Conservation (phyloP, 495 filamentous ascomycete species). For the Hamigera avellanea region DNA sequence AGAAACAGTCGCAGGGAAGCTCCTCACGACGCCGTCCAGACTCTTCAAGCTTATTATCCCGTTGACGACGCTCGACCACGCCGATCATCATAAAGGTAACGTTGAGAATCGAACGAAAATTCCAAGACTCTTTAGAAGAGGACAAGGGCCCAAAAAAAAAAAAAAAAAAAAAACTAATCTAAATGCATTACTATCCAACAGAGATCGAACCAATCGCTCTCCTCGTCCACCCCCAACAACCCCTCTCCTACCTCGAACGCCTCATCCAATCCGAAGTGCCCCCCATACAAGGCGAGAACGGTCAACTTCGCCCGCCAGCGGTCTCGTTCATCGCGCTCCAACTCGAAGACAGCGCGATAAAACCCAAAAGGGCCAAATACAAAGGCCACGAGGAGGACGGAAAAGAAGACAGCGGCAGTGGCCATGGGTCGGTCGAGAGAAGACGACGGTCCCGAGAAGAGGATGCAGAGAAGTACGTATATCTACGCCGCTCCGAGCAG, state of each 20-base stretch:
- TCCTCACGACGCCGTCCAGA: constrained; percentile 80
- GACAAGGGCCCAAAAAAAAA: no score
- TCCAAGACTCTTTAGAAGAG: no score
- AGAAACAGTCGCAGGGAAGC: constrained; percentile 47
- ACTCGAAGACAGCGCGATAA: constrained; percentile 47
- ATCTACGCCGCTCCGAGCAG: constrained; percentile 16
- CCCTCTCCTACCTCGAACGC: constrained; percentile 82
- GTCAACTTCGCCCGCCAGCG: constrained; percentile 53
- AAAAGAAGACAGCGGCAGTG: constrained; percentile 28
- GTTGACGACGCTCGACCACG: constrained; percentile 48
- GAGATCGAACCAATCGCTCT: constrained; percentile 64
- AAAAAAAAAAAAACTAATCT: no score
- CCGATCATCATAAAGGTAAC: constrained; percentile 36
- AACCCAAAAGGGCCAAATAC: constrained; percentile 33
- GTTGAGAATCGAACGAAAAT: no score
- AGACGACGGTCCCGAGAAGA: constrained; percentile 8
- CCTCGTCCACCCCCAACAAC: constrained; percentile 84
- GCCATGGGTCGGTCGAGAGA: constrained; percentile 42
- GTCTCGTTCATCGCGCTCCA: constrained; percentile 77
- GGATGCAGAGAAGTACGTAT: constrained; percentile 26
- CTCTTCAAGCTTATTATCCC: constrained; percentile 85
- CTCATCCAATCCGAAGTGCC: constrained; percentile 85
- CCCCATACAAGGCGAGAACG: constrained; percentile 44
- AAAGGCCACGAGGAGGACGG: constrained; percentile 37
- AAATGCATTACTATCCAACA: no score